These are phyloP conservation scores for Quercus robur DNA, from an alignment of 306 rosid species.

Conservation along the genomic window DNA sequence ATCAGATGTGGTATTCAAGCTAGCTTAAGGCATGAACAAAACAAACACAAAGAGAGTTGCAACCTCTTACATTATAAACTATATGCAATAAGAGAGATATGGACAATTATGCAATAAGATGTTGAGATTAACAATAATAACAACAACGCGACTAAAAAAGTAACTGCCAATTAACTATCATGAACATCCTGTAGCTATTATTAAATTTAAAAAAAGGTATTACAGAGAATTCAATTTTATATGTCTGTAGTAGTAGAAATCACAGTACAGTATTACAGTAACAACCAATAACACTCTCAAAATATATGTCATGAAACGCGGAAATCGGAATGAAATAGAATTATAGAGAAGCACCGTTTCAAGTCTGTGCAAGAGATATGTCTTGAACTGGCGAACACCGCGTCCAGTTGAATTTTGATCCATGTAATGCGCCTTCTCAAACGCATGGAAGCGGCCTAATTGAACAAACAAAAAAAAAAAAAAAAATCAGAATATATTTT, in stretches of 20 bases:
- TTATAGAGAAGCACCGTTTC: conserved; percentile 4
- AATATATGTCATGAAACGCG: no score
- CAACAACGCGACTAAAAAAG: background rate
- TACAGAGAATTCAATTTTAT: background rate
- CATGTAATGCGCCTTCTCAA: conserved; percentile 77
- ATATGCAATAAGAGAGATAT: background rate
- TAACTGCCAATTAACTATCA: no score
- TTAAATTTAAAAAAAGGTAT: background rate
- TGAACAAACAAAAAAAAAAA: conserved; percentile 10
- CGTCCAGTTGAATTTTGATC: conserved; percentile 88
- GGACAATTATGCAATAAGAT: background rate
- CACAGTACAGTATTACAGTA: background rate
- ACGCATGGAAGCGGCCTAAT: conserved; percentile 95
- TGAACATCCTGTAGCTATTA: background rate
- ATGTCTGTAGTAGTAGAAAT: no score
- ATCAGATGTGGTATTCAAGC: background rate
- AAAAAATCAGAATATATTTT: background rate
- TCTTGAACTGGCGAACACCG: conserved; percentile 96
- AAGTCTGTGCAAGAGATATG: conserved; percentile 73
- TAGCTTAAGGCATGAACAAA: background rate
- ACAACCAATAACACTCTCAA: background rate
- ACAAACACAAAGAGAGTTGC: background rate
- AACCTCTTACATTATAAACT: background rate
- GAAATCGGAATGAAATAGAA: no score
- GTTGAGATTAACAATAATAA: background rate